These are phyloP conservation scores for Pachyrhizus erosus DNA, from an alignment of 306 rosid species.

Conservation along the genomic window DNA sequence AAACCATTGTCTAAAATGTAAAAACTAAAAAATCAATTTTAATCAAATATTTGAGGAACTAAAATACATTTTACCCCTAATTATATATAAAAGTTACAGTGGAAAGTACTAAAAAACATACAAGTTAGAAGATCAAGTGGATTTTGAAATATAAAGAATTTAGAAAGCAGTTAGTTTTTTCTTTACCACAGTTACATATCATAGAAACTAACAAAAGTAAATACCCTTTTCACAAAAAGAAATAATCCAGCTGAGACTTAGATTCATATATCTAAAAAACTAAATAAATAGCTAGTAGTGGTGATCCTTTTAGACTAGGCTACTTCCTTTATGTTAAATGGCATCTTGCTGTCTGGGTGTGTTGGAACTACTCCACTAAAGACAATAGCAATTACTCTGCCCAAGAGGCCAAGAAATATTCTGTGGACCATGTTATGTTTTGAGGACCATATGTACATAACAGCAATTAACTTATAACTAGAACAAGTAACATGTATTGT, in stretches of 20 bases:
- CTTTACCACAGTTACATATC: too few species aligned
- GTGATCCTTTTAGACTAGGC: background rate
- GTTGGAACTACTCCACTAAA: slow-evolving; percentile 12
- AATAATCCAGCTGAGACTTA: slow-evolving; percentile 32
- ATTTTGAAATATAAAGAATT: background rate
- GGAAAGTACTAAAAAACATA: too few species aligned
- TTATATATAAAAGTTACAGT: too few species aligned
- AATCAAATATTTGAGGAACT: too few species aligned
- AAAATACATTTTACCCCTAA: too few species aligned
- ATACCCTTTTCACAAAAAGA: background rate
- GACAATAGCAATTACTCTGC: background rate
- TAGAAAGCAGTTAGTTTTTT: background rate
- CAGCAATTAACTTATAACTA: background rate
- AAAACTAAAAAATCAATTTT: too few species aligned
- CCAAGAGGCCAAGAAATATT: too few species aligned
- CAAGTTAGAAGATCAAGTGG: too few species aligned
- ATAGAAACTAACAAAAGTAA: background rate
- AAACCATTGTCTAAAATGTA: too few species aligned
- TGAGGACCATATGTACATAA: slow-evolving; percentile 12
- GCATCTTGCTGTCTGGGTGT: background rate
- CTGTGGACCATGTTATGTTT: slow-evolving; percentile 19
- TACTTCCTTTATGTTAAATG: background rate
- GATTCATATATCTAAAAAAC: background rate
- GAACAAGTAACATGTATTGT: background rate
- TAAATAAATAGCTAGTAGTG: background rate